phyloP scores from a whole-genome alignment of 306 rosid species.

The Datisca glomerata region DNA sequence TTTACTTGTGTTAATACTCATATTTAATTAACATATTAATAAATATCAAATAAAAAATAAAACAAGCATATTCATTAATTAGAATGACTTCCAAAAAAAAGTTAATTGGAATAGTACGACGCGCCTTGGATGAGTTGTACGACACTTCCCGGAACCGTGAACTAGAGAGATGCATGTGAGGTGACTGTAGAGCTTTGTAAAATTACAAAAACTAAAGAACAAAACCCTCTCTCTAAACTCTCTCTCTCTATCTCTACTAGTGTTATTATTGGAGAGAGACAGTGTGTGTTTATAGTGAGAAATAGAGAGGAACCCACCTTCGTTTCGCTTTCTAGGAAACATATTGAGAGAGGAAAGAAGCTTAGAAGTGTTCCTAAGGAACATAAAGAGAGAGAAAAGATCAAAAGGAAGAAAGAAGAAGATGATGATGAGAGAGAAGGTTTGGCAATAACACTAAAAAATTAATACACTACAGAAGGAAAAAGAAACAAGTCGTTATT shows the following conservation, averaged over 20 bases:
- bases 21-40: too few relatives aligned
- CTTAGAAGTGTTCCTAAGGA: too few relatives aligned
- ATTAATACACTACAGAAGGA: too few relatives aligned
- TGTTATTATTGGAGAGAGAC: conserved; percentile 69
- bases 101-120: neutral
- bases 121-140: neutral
- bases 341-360: conserved; percentile 10
- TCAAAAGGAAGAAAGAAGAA: conserved; percentile 3
- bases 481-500: conserved; percentile 48
- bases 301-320: conserved; percentile 26
- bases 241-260: conserved; percentile 5
- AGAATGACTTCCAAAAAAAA: too few relatives aligned
- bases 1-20: too few relatives aligned
- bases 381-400: neutral
- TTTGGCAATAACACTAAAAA: conserved; percentile 15
- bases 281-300: neutral
- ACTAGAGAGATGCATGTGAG: conserved; percentile 35
- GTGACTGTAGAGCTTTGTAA: conserved; percentile 17
- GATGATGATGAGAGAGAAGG: conserved; percentile 21
- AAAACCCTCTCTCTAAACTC: conserved; percentile 38
- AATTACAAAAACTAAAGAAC: conserved; percentile 41
- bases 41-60: too few relatives aligned
- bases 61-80: too few relatives aligned
- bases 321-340: conserved; percentile 38
- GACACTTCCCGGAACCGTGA: neutral